Evolutionary conservation across 768 basidiomycete species (phyloP), one percentile per base, ranked within the genome.

Genomic region (Amanita rubescens): DNA sequence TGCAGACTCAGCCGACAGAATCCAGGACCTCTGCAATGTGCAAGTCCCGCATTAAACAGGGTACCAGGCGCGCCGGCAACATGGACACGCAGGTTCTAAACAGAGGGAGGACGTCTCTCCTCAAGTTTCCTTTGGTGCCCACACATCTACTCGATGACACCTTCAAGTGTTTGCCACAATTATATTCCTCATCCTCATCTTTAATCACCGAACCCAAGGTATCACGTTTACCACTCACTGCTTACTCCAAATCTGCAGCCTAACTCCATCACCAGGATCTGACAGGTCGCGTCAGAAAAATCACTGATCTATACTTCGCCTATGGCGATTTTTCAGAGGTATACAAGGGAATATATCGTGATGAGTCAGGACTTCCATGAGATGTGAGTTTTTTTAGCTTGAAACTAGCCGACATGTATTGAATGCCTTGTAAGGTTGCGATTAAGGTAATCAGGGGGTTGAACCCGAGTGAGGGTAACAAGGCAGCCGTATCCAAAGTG

Each of bases 301-400:
- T 77, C 15, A 80, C 79, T 1, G 67, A 71, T 43, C 66, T 72
- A 55, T 71, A 80, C 0, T 72, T 79, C 33, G 76, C 69, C 24
- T 73, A 76, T 63, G 82, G 82, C 1, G 73, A 77, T 5, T 84
- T 82, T 53, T 74, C 79, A 27, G 82, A 82, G 60, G 78, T 83
- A 4, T 83, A 80, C 80, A 78, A 79, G 62, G 82, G 78, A 0
- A 57, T 62, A 4, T 82, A 80, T 81, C 71, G 69, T 56, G 78
- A 77, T 54, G 43, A 65, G 72, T 15, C 45, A 64, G 70, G 63
- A 68, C 49, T n/a, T n/a, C 59, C 60, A 47, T n/a, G n/a, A n/a
- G n/a, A n/a, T n/a, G 74, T 76, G 45, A 59, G 65, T 30, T 30
- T 46, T 22, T 15, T 46, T 42, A 8, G 25, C 37, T 7, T 39